phyloP scores from a whole-genome alignment of 164 flowering plant genomes.

The Piper betle region DNA sequence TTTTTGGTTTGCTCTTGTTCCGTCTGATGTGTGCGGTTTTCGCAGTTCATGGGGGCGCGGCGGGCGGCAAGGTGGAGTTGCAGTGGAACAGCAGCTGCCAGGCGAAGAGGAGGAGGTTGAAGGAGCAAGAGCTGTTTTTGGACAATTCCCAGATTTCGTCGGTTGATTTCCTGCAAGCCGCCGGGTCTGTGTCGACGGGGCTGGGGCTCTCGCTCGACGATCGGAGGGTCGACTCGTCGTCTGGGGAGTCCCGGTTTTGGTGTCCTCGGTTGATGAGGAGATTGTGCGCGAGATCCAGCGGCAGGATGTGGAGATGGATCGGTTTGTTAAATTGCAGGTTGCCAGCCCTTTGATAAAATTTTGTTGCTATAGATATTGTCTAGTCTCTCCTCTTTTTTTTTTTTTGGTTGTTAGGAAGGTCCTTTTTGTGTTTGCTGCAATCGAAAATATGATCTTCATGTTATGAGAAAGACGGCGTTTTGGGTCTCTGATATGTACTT shows the following conservation, averaged over 20 bases:
- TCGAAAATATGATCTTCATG: no score
- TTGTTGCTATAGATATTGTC: no score
- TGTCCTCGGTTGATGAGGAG: constrained; percentile 43
- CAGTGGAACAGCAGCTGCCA: constrained; percentile 46
- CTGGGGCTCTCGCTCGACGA: constrained; percentile 74
- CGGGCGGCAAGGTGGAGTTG: constrained; percentile 37
- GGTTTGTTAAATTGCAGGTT: constrained; percentile 67
- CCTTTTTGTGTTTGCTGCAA: no score
- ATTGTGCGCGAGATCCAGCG: constrained; percentile 51
- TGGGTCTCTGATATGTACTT: no score
- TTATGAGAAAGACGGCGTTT: no score
- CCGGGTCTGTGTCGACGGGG: constrained; percentile 70
- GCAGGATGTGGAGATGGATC: constrained; percentile 70
- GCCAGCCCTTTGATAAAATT: not conserved
- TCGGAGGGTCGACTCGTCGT: constrained; percentile 35
- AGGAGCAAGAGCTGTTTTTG: constrained; percentile 50
- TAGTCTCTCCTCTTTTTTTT: no score
- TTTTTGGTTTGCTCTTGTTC: constrained; percentile 1
- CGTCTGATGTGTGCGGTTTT: constrained; percentile 1
- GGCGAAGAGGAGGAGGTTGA: constrained; percentile 37
- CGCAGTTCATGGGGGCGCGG: constrained; percentile 26
- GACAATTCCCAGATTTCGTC: constrained; percentile 67
- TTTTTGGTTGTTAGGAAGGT: no score
- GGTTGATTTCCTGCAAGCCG: constrained; percentile 49
- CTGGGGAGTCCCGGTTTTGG: constrained; percentile 41